Percentiles rank a stretch among this genome's conserved stretches.
These are phyloP conservation scores for Favolaschia claudopus DNA, from an alignment of 768 basidiomycete species.

Conservation along the genomic window DNA sequence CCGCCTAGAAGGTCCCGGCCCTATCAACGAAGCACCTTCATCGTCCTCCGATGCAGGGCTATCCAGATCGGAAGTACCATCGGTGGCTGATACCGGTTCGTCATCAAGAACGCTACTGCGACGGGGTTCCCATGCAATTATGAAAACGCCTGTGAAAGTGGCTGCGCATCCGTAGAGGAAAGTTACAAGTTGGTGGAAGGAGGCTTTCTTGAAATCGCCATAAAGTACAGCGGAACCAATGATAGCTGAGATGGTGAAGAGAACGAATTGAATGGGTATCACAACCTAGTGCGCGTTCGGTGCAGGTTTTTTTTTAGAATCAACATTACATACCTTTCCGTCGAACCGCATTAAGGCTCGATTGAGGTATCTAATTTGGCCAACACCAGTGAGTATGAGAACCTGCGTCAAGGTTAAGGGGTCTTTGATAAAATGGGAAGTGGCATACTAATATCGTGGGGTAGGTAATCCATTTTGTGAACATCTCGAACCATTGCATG, in stretches of 20 bases:
- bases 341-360: slow-evolving; percentile 93
- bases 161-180: slow-evolving; percentile 88
- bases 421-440: not conserved
- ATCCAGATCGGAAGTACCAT: slow-evolving; percentile 31
- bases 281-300: slow-evolving; percentile 67
- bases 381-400: slow-evolving; percentile 75
- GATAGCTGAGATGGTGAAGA: slow-evolving; percentile 94
- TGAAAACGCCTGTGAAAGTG: slow-evolving; percentile 90
- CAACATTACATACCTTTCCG: slow-evolving; percentile 67
- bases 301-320: no score
- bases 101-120: slow-evolving; percentile 37
- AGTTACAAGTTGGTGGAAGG: slow-evolving; percentile 82
- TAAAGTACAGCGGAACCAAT: slow-evolving; percentile 93
- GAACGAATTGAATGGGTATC: slow-evolving; percentile 93
- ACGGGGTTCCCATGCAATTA: slow-evolving; percentile 75
- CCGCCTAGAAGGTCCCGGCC: not conserved
- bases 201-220: slow-evolving; percentile 87
- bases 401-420: slow-evolving; percentile 49
- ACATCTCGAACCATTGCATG: slow-evolving; percentile 76
- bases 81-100: slow-evolving; percentile 39
- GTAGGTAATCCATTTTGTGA: slow-evolving; percentile 84
- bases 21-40: slow-evolving; percentile 21
- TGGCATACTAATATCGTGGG: slow-evolving; percentile 71
- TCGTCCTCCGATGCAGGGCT: slow-evolving; percentile 37
- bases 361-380: slow-evolving; percentile 87